Conservation (phyloP, 306 rosid genomes). For the Vigna reflexopilosa region DNA sequence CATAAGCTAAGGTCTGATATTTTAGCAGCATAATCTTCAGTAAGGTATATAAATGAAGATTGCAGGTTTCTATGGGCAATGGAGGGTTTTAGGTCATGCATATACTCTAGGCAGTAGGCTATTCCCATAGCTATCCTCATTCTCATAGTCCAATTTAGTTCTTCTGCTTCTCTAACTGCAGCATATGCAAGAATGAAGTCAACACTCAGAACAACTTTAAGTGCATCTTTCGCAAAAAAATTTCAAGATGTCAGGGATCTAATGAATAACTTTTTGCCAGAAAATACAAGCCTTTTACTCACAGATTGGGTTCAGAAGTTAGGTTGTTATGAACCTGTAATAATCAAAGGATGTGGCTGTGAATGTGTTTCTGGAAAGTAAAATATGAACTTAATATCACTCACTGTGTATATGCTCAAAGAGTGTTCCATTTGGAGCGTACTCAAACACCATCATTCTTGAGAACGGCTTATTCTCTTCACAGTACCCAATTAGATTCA, state of each 20-base stretch:
- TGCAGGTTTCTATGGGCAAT: slow-evolving; percentile 61
- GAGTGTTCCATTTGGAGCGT: slow-evolving; percentile 95
- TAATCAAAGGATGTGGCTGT: not conserved
- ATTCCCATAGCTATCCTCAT: slow-evolving; percentile 88
- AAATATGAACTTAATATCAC: slow-evolving; percentile 38
- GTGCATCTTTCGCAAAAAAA: not conserved
- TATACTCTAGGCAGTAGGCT: slow-evolving; percentile 83
- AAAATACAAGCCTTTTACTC: not conserved
- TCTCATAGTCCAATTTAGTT: slow-evolving; percentile 86
- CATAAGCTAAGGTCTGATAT: slow-evolving; percentile 77
- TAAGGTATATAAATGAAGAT: slow-evolving; percentile 79
- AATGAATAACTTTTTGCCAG: not conserved
- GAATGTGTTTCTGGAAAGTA: not conserved
- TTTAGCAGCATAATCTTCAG: slow-evolving; percentile 94
- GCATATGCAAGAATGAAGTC: slow-evolving; percentile 34
- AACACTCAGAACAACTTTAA: slow-evolving; percentile 1
- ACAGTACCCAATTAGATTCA: slow-evolving; percentile 86
- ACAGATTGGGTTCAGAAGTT: not conserved
- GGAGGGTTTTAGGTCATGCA: slow-evolving; percentile 81
- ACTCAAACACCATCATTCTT: slow-evolving; percentile 94
- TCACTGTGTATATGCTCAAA: slow-evolving; percentile 90
- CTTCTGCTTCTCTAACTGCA: slow-evolving; percentile 91
- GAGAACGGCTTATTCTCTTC: slow-evolving; percentile 90
- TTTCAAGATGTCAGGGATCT: slow-evolving; percentile 1
- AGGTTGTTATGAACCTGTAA: not conserved